These are phyloP conservation scores for Nepenthes alata DNA, from an alignment of 179 eudicot species.

Conservation along the genomic window DNA sequence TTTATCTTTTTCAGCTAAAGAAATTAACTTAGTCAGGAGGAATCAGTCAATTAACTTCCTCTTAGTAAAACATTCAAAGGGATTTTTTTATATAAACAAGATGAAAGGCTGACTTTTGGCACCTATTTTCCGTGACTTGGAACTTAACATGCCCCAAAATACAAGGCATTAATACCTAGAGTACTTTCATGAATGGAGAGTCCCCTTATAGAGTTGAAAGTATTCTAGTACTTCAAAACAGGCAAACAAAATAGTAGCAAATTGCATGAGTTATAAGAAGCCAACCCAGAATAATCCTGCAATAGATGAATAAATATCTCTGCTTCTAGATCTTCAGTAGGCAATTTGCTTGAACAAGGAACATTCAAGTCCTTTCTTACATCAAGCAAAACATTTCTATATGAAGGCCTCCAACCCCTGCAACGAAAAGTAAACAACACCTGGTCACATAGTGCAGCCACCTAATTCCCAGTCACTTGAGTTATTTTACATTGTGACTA, in stretches of 20 bases:
- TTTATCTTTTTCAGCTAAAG: no score
- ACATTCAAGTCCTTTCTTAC: constrained; percentile 57
- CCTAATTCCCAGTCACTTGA: no score
- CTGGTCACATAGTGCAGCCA: neutral
- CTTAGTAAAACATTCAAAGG: no score
- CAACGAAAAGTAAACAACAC: neutral
- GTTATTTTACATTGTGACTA: no score
- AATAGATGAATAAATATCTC: constrained; percentile 80
- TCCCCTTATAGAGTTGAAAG: neutral
- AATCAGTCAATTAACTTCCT: no score
- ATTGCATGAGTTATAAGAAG: neutral
- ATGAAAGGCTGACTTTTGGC: no score
- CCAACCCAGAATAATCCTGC: constrained; percentile 64
- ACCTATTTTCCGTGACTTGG: no score
- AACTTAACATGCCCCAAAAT: no score
- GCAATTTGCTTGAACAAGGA: constrained; percentile 65
- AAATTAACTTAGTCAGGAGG: no score
- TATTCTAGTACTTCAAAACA: neutral
- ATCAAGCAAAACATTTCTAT: constrained; percentile 72
- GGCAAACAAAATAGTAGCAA: neutral
- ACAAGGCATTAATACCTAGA: no score
- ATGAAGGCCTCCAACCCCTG: constrained; percentile 97
- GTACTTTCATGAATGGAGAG: neutral
- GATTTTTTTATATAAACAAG: no score
- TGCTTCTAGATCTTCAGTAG: constrained; percentile 71